phyloP scores from a whole-genome alignment of 2,329 filamentous ascomycete genomes.

The Fusarium illudens region DNA sequence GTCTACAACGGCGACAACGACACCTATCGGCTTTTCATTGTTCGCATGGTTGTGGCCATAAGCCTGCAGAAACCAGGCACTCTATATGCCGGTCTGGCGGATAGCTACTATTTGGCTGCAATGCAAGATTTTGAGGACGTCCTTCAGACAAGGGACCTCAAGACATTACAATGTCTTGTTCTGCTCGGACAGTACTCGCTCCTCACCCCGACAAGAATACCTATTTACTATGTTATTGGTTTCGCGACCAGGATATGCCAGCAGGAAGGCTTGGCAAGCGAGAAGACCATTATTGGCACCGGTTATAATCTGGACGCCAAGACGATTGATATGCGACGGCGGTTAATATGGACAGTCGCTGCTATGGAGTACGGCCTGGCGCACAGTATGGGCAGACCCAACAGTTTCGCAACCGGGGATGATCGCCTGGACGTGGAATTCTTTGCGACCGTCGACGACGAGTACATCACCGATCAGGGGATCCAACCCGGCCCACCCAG shows the following conservation, averaged over 20 bases:
- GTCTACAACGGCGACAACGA: constrained; percentile 81
- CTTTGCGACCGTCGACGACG: constrained; percentile 83
- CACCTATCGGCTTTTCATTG: constrained; percentile 85
- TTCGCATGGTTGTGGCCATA: constrained; percentile 93
- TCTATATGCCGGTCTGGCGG: constrained; percentile 90
- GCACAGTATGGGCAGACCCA: constrained; percentile 87
- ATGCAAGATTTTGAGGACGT: constrained; percentile 85
- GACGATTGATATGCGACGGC: constrained; percentile 87
- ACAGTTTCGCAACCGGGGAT: constrained; percentile 80
- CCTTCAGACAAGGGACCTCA: constrained; percentile 86
- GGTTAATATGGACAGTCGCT: constrained; percentile 86
- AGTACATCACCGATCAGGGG: constrained; percentile 80
- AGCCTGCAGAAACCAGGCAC: constrained; percentile 91
- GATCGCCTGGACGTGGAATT: constrained; percentile 88
- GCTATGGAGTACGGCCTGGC: constrained; percentile 91
- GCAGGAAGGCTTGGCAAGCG: constrained; percentile 85
- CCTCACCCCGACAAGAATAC: constrained; percentile 88
- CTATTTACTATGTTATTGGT: constrained; percentile 92
- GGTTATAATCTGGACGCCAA: constrained; percentile 72
- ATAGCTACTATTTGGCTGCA: constrained; percentile 93
- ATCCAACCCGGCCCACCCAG: constrained; percentile 77
- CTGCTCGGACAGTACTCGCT: constrained; percentile 92
- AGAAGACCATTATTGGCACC: constrained; percentile 82
- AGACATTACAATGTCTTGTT: constrained; percentile 87
- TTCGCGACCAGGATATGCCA: constrained; percentile 88